Base-by-base conservation (phyloP, 306 rosid species). In the Pterocarpus macrocarpus region DNA sequence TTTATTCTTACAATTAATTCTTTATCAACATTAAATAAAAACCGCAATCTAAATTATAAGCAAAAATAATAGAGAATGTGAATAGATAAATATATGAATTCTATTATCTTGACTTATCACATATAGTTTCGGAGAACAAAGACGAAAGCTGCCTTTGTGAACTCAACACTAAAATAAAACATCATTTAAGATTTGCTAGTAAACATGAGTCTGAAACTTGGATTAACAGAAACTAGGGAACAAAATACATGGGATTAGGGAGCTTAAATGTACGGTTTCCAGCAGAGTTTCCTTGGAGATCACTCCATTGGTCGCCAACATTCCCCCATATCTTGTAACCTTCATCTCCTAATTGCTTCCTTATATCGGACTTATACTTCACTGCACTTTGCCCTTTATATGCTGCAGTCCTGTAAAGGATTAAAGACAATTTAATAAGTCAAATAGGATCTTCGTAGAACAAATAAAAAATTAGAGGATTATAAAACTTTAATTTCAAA, bases 241-340 rank as follows among this genome's bases (percentile, higher is more conserved):
- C 97, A 86, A 84, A 94, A 71, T 94, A 94, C 98, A 94, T 92
- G 17, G 98, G 98, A 90, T 94, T 94, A 4, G 98, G 98, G 63
- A 94, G 86, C 88, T 94, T 94, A 69, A 90, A 94, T 44, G 97
- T 88, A 16, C 97, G 93, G 11, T 92, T 91, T 57, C 98, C 98
- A 8, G 57, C 3, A 76, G 17, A 84, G 5, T 88, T 81, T 80
- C 98, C 98, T 52, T 82, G 93, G 0, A 94, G 84, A 82, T 94
- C 97, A 76, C 90, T 92, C 98, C 98, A 94, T 73, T 93, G 97
- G 72, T 93, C 97, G 70, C 97, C 97, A 34, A 93, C 84, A 76
- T 92, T 94, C 17, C 98, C 98, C 98, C 97, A 89, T 52, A 94
- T 89, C 64, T 89, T 86, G 63, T 92, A 94, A 1, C 97, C 97